These are phyloP conservation scores for Xylariomycetidae sp. DNA, from an alignment of 2,329 filamentous ascomycete species.

Conservation along the genomic window DNA sequence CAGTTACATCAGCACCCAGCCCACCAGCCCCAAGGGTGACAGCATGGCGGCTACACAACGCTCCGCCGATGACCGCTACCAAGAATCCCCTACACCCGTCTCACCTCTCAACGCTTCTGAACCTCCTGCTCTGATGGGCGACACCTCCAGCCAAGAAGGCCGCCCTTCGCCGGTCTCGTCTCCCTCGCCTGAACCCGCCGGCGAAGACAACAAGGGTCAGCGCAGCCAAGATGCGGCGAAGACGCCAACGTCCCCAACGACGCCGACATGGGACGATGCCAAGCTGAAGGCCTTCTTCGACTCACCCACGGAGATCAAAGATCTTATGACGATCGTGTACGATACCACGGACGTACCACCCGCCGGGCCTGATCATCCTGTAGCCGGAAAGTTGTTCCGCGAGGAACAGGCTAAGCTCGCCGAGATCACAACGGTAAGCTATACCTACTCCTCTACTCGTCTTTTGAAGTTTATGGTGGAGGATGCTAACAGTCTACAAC, in stretches of 20 bases:
- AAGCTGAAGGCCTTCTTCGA: constrained; percentile 87
- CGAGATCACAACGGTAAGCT: constrained; percentile 70
- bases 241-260: constrained; percentile 48
- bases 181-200: constrained; percentile 56
- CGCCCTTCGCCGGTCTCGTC: constrained; percentile 57
- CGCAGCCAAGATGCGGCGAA: constrained; percentile 42
- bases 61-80: constrained; percentile 40
- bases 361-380: constrained; percentile 76
- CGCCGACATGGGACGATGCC: constrained; percentile 77
- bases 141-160: constrained; percentile 65
- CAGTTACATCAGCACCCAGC: constrained; percentile 30
- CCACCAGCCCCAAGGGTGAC: constrained; percentile 25
- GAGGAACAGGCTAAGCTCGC: constrained; percentile 82
- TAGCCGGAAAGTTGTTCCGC: constrained; percentile 73
- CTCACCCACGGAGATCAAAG: constrained; percentile 79
- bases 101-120: constrained; percentile 49
- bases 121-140: constrained; percentile 62
- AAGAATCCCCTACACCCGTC: constrained; percentile 64
- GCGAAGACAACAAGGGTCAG: constrained; percentile 38
- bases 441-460: constrained; percentile 13
- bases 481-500: constrained; percentile 8
- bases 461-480: not conserved
- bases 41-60: constrained; percentile 24
- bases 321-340: constrained; percentile 85
- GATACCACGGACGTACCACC: constrained; percentile 81